phyloP scores from a whole-genome alignment of 2,329 filamentous ascomycete genomes.

The Apiospora malaysiana region DNA sequence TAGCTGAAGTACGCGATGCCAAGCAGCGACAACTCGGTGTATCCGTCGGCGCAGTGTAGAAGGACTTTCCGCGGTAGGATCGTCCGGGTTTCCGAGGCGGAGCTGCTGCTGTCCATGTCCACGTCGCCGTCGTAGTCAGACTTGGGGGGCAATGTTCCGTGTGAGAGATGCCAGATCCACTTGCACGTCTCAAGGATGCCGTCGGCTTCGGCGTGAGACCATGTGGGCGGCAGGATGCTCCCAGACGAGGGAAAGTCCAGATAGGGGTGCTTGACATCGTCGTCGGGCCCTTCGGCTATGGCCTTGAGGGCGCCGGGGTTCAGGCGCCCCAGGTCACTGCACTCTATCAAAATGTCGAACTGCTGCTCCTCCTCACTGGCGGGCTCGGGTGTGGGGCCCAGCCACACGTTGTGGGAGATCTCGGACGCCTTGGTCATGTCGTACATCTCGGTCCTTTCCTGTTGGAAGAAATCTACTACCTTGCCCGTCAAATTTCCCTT shows the following conservation, averaged over 20 bases:
- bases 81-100: conserved; percentile 50
- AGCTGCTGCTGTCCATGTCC: conserved; percentile 40
- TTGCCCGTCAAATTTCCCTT: conserved; percentile 74
- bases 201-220: conserved; percentile 82
- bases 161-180: conserved; percentile 86
- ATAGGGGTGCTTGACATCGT: conserved; percentile 45
- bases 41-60: conserved; percentile 93
- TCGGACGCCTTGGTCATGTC: conserved; percentile 89
- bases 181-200: conserved; percentile 84
- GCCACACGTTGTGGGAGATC: conserved; percentile 87
- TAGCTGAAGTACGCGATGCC: conserved; percentile 94
- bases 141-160: conserved; percentile 58
- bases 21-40: conserved; percentile 91
- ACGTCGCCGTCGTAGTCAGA: conserved; percentile 36
- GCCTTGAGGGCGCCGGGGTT: conserved; percentile 70
- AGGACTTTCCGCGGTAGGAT: conserved; percentile 71
- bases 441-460: conserved; percentile 92
- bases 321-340: conserved; percentile 82
- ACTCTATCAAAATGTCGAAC: conserved; percentile 89
- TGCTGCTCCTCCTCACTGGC: conserved; percentile 60
- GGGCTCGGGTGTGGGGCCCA: conserved; percentile 84
- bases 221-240: conserved; percentile 85
- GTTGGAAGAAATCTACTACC: conserved; percentile 86
- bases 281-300: conserved; percentile 62
- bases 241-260: conserved; percentile 93